These are phyloP conservation scores for Volvox africanus DNA, from an alignment of 139 green algal species.

Conservation along the genomic window DNA sequence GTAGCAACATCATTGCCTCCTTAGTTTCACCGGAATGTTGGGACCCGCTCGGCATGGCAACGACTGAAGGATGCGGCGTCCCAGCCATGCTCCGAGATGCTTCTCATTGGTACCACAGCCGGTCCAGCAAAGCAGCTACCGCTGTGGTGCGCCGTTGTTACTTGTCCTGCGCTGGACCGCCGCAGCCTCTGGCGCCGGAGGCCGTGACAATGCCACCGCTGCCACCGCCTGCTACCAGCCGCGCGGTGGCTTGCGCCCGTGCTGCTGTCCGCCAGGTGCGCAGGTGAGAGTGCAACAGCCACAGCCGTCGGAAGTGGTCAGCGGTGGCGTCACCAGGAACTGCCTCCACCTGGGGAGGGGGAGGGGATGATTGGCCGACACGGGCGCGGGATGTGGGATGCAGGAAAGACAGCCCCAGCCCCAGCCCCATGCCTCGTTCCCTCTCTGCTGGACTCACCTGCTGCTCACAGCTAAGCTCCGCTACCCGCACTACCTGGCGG, in stretches of 20 bases:
- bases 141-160: slow-evolving; percentile 3
- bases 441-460: neutral
- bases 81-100: neutral
- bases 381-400: too few relatives aligned
- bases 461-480: neutral
- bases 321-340: neutral
- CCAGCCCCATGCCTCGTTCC: neutral
- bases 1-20: neutral
- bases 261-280: slow-evolving; percentile 22
- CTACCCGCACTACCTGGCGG: neutral
- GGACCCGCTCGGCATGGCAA: too few relatives aligned
- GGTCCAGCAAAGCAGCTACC: neutral
- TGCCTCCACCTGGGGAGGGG: slow-evolving; percentile 7
- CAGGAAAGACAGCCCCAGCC: neutral
- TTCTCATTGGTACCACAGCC: slow-evolving; percentile 22
- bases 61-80: neutral
- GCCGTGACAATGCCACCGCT: neutral
- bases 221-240: neutral
- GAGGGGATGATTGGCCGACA: neutral
- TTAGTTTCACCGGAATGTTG: too few relatives aligned
- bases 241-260: neutral
- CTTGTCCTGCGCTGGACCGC: neutral
- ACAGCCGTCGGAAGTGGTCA: slow-evolving; percentile 38
- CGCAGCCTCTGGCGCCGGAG: neutral
- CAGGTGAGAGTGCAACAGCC: slow-evolving; percentile 27